Base-by-base conservation (phyloP, 2,329 filamentous ascomycete species). In the Aspergillus viridinutans region DNA sequence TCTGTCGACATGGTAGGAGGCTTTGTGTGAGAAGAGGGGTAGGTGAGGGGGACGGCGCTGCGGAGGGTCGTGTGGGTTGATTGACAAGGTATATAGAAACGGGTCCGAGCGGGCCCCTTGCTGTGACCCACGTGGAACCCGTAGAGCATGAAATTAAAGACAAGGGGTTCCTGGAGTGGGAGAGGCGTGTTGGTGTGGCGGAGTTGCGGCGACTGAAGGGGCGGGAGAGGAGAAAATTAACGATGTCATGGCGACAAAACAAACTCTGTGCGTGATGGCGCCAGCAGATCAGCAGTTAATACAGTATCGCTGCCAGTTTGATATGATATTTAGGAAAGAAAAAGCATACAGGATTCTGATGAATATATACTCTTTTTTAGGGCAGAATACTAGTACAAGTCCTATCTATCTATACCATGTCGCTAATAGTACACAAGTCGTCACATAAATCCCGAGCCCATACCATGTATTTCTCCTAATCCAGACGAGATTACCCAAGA, bases 361-460 rank as follows among this genome's bases (percentile, higher is more conserved):
- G 38, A 55, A 50, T 55, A 57, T 56, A 56, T 55, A 57, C 56
- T 61, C 61, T 53, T 32, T 54, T 58, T 52, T 38, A 28, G 50
- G 50, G 38, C 42, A 10, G 51, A 53, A 49, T 71, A 65, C 67
- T 69, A 63, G 59, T 71, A 72, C 70, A 71, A 58, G 60, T 66
- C 50, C 66, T 68, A 66, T 68, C 66, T 68, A 66, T 68, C 21
- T 55, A 52, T 40, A 38, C 56, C 63, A 54, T 69, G 58, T 67
- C 64, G 63, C 62, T 72, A 69, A 69, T 65, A 64, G 53, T 69
- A 71, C 65, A 67, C 32, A 58, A 60, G 58, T 54, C 49, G 54
- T 60, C 54, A 53, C 54, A 45, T 58, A 35, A 50, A 57, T 26
- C 54, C 60, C 48, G 49, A 50, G 54, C 35, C 9, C 48, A 50